Evolutionary conservation across 2,329 filamentous ascomycete genomes (phyloP), one percentile per base, ranked within the genome.

Genomic region (Alternaria brassicicola): DNA sequence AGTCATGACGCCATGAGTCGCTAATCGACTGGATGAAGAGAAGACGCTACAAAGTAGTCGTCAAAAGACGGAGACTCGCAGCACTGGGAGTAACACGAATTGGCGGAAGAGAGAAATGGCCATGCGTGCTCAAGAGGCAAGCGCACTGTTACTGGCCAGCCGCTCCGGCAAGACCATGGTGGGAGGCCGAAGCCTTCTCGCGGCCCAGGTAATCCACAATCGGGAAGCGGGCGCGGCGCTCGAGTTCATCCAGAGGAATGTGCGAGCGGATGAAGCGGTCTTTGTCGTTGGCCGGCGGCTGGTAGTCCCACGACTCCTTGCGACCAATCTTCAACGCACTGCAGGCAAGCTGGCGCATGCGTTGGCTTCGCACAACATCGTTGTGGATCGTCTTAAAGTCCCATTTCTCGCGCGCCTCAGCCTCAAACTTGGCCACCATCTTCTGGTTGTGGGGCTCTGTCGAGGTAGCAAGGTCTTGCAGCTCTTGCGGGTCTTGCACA

Each of bases 181-280:
- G 71, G 28, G 68, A 64, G 21, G 76, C 72, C 12, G 53, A 46
- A 19, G 72, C 70, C 55, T 69, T 63, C 57, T 72, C 68, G 23
- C 74, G 75, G 42, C 81, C 81, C 25, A 78, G 62, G n/a, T 76
- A 72, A 48, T 83, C 81, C 17, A 83, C 81, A 3, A 80, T 76
- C 1, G 91, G 91, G 78, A 83, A 95, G 41, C 91, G 85, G 38
- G 91, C 91, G 61, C 86, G 86, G 55, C 90, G 85, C 81, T 95
- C 91, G 6, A 95, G 82, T 55, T 93, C 89, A 71, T 95, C 91
- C 1, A 95, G 85, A 17, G 90, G 88, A 68, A 93, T 89, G 73
- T 91, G 89, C 31, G 89, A 92, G 55, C 93, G 90, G 69, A 97
- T 96, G 78, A 80, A 88, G 83, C 89, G 90, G 65, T 86, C 82